Conservation (phyloP, 495 filamentous ascomycete genomes). For the Penicillium malachiteum region DNA sequence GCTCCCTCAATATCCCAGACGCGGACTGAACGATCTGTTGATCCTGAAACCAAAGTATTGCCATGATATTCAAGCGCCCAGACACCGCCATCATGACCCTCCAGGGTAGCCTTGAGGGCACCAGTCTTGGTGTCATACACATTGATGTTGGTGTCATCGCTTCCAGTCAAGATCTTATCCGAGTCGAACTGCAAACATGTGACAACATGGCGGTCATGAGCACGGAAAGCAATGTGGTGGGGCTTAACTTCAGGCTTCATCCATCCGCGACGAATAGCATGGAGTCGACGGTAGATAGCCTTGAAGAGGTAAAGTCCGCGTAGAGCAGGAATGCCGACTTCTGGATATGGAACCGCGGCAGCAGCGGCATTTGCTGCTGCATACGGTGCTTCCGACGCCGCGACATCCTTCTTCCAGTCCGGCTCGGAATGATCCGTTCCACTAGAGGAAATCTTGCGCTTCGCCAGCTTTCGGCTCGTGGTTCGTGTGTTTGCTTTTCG, state of each 20-base stretch:
- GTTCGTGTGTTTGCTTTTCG: conserved; percentile 51
- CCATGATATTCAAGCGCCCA: conserved; percentile 98
- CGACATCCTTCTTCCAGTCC: conserved; percentile 45
- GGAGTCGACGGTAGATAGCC: conserved; percentile 88
- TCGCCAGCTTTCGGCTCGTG: conserved; percentile 51
- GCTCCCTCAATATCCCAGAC: conserved; percentile 97
- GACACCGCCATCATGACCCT: conserved; percentile 94
- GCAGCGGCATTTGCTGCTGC: conserved; percentile 81
- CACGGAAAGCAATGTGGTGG: conserved; percentile 92
- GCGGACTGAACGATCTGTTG: conserved; percentile 90
- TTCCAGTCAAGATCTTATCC: conserved; percentile 96
- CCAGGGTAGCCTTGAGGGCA: conserved; percentile 73
- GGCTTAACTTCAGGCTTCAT: conserved; percentile 81
- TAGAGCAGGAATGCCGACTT: conserved; percentile 73
- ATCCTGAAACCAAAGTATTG: conserved; percentile 92
- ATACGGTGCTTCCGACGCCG: conserved; percentile 71
- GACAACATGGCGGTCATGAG: conserved; percentile 93
- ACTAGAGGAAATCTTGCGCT: conserved; percentile 53
- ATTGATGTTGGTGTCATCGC: conserved; percentile 96
- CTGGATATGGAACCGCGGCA: conserved; percentile 75
- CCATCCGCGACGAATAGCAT: conserved; percentile 87
- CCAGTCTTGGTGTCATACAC: conserved; percentile 98
- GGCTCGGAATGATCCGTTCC: conserved; percentile 37
- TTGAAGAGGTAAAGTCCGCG: conserved; percentile 90
- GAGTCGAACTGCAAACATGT: conserved; percentile 97